Conservation (phyloP, 2,329 filamentous ascomycete species). For the Botrytis byssoidea region DNA sequence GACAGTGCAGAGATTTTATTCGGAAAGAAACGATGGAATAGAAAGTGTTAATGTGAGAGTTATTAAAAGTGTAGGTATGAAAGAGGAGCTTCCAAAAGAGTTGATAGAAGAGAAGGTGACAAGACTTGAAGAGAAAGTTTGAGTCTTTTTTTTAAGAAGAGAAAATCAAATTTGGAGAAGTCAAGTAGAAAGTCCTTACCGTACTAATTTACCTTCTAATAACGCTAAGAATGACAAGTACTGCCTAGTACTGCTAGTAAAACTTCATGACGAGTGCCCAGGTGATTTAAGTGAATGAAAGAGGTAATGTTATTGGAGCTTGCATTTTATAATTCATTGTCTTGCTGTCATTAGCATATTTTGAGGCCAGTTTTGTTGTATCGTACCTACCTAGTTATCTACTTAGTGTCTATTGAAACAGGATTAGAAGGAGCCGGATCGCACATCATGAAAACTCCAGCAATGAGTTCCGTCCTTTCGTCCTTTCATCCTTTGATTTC, state of each 20-base stretch:
- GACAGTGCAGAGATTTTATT: background rate
- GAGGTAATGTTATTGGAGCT: background rate
- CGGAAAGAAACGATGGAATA: background rate
- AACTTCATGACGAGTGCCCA: background rate
- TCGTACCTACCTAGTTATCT: background rate
- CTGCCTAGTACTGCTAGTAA: background rate
- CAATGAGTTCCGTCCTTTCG: background rate
- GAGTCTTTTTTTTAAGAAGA: background rate
- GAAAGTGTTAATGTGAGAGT: background rate
- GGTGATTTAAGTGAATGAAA: background rate
- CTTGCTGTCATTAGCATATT: background rate
- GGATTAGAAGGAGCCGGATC: background rate
- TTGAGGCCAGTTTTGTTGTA: background rate
- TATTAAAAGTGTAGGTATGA: background rate
- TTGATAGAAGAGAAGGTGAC: background rate
- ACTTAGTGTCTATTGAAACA: background rate
- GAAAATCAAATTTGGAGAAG: fast-evolving
- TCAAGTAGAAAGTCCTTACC: background rate
- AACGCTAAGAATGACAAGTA: background rate
- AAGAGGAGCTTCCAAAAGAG: background rate
- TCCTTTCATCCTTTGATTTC: background rate
- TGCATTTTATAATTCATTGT: background rate
- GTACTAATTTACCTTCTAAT: background rate
- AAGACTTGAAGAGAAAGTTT: background rate
- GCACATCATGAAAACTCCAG: background rate